Base-by-base conservation (phyloP, 371 early-diverging fungal genomes). In the Dichotomocladium elegans region DNA sequence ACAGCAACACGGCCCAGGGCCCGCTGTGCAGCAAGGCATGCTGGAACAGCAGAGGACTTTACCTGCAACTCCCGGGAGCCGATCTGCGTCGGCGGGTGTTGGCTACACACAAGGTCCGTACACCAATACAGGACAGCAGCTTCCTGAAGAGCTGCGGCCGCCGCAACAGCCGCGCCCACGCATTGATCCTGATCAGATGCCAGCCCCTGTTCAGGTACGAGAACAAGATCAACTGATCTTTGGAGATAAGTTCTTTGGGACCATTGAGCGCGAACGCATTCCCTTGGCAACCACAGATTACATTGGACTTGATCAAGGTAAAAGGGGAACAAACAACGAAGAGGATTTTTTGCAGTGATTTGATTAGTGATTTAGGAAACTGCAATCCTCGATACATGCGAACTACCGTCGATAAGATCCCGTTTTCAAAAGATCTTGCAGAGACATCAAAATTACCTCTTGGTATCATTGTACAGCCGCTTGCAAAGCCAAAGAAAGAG, bases 121-220 rank as follows among this genome's bases (percentile, higher is more conserved):
- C 22, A 35, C 67, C 0, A 43, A 73, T 21, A 51, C 70, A 0
- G 53, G 52, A 3, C 74, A 74, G 33, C 68, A 65, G 24, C 33
- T 74, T 19, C 71, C 74, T 29, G 58, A 70, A n/a, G 59, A 58
- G 25, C 28, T 58, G 15, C 55, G 63, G 17, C 72, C 74, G 12
- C 74, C 72, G 15, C 66, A 63, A 7, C 79, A 83, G 42, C 76
- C 83, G 26, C 75, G 76, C 26, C 82, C 82, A 5, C 79, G 88
- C 24, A 95, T 98, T 44, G 95, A 98, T 63, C 96, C 97, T 4
- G 87, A 92, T 67, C 93, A 95, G 62, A 92, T 98, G 66, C 99
- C 99, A 8, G 89, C 93, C 8, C 95, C 95, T 14, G 85, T 94
- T 3, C 82, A 83, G 25, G 95, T 95, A 24, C 91, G 95, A 49